phyloP scores from a whole-genome alignment of 2,329 filamentous ascomycete genomes.

The Cladosporium sp. region DNA sequence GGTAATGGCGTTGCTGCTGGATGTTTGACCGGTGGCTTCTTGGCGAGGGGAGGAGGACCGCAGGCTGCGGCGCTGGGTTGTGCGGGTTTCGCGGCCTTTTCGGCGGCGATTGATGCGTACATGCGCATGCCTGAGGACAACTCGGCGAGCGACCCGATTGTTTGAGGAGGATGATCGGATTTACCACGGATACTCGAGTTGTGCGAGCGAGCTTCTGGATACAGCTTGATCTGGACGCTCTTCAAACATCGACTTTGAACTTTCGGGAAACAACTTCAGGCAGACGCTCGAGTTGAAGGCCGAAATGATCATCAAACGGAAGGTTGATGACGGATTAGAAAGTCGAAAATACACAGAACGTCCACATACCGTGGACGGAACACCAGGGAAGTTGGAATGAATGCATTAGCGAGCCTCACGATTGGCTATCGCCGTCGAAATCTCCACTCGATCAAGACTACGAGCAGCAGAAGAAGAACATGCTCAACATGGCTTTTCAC shows the following conservation, averaged over 20 bases:
- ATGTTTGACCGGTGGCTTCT: constrained; percentile 83
- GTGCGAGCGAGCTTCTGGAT: background rate
- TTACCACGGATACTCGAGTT: background rate
- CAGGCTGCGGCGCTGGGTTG: constrained; percentile 85
- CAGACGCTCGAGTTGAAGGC: background rate
- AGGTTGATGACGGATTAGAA: no score
- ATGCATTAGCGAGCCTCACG: background rate
- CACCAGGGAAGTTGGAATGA: background rate
- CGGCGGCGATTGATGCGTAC: constrained; percentile 84
- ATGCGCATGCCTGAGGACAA: constrained; percentile 65
- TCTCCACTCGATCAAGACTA: background rate
- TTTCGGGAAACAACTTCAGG: background rate
- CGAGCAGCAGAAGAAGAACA: background rate
- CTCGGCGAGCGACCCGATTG: constrained; percentile 33
- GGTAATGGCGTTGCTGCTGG: constrained; percentile 83
- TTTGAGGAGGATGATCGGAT: constrained; percentile 20
- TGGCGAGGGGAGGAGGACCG: constrained; percentile 82
- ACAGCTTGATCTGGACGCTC: no score
- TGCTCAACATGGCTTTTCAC: no score
- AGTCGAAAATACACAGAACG: background rate
- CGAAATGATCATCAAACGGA: no score
- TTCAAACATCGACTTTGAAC: background rate
- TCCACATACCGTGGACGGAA: background rate
- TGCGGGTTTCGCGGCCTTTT: constrained; percentile 89
- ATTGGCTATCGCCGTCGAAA: background rate